Evolutionary conservation across 306 rosid species (phyloP).

Genomic region (Mimosa pudica): DNA sequence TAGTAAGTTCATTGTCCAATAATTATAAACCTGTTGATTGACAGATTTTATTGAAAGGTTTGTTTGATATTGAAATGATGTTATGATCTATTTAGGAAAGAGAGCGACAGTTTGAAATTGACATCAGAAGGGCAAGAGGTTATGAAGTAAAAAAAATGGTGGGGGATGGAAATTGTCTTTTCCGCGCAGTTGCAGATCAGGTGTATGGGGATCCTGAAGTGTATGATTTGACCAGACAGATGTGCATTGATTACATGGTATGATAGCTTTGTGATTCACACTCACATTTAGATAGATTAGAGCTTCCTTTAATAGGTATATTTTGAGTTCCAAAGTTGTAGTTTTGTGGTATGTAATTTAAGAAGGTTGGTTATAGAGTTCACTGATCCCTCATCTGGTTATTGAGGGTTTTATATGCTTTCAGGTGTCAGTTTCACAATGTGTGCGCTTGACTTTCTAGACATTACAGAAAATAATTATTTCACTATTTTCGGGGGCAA

Average conservation of each 20-base stretch:
- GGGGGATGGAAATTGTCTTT: constrained; percentile 98
- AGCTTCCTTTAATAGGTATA: background rate
- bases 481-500: background rate
- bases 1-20: constrained; percentile 54
- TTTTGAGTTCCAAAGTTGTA: constrained; percentile 9
- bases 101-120: constrained; percentile 91
- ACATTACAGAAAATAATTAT: background rate
- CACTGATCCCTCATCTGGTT: background rate
- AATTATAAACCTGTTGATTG: constrained; percentile 5
- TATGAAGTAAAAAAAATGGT: constrained; percentile 88
- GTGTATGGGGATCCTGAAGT: constrained; percentile 90
- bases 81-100: constrained; percentile 68
- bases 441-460: constrained; percentile 1
- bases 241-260: constrained; percentile 97
- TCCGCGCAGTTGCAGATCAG: constrained; percentile 96
- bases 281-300: background rate
- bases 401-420: constrained; percentile 2
- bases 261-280: background rate
- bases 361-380: background rate
- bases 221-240: constrained; percentile 76
- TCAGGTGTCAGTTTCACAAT: constrained; percentile 14
- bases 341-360: background rate
- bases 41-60: constrained; percentile 16
- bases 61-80: constrained; percentile 17
- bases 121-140: constrained; percentile 77